Evolutionary conservation across 2,329 filamentous ascomycete species (phyloP).

Genomic region (Fusarium continuum): DNA sequence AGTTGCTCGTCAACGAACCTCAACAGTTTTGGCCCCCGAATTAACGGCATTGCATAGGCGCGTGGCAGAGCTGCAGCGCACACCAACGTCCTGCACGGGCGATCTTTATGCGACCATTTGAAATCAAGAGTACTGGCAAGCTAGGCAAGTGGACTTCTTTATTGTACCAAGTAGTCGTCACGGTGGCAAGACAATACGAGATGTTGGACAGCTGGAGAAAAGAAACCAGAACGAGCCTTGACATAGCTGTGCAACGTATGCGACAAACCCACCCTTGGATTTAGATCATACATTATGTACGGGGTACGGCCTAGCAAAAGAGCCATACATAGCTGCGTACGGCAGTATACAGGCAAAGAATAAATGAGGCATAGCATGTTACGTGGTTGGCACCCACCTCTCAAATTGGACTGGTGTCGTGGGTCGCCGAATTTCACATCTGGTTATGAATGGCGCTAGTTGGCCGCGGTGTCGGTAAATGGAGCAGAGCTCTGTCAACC

Average conservation of each 20-base stretch:
- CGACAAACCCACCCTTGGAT: slow-evolving; percentile 7
- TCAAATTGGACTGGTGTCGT: slow-evolving; percentile 31
- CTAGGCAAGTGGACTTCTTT: neutral
- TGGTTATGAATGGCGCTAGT: slow-evolving; percentile 25
- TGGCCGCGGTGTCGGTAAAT: slow-evolving; percentile 41
- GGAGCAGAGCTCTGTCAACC: slow-evolving; percentile 8
- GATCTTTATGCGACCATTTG: slow-evolving; percentile 34
- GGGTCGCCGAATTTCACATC: slow-evolving; percentile 15
- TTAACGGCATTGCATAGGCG: slow-evolving; percentile 12
- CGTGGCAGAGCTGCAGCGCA: slow-evolving; percentile 29
- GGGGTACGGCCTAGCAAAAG: neutral
- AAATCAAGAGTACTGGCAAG: slow-evolving; percentile 4
- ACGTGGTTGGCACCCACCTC: slow-evolving; percentile 18
- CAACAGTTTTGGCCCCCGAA: slow-evolving; percentile 24
- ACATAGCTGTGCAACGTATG: slow-evolving; percentile 20
- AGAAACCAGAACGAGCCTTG: neutral
- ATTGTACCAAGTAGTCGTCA: slow-evolving; percentile 9
- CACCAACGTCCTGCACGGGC: slow-evolving; percentile 25
- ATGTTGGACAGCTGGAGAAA: slow-evolving; percentile 1
- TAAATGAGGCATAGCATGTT: neutral
- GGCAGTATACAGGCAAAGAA: neutral
- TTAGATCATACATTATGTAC: neutral
- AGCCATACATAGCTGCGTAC: slow-evolving; percentile 2
- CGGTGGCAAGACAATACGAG: slow-evolving; percentile 14
- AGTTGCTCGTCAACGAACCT: neutral